These are phyloP conservation scores for Raffaelea albimanens DNA, from an alignment of 2,329 filamentous ascomycete species.

Conservation along the genomic window DNA sequence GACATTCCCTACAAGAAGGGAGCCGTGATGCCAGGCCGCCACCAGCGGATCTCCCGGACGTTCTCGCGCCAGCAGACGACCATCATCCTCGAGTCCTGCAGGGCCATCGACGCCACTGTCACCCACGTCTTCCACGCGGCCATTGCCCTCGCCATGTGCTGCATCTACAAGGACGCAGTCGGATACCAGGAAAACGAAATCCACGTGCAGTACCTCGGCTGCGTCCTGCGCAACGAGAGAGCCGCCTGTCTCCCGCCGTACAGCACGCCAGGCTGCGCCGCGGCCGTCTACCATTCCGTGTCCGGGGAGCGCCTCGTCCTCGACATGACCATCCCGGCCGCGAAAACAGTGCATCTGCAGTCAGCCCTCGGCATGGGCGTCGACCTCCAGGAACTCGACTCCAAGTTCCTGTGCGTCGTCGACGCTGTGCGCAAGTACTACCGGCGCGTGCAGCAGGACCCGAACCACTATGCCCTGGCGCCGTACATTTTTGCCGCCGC, in stretches of 20 bases:
- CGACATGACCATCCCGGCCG: neutral
- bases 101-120: neutral
- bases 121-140: neutral
- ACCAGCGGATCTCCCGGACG: neutral
- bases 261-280: neutral
- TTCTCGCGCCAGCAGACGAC: neutral
- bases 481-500: neutral
- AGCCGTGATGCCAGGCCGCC: neutral
- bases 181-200: neutral
- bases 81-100: neutral
- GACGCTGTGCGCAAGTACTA: neutral
- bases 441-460: neutral
- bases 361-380: neutral
- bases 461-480: neutral
- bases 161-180: neutral
- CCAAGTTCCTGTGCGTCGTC: neutral
- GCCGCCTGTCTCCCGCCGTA: neutral
- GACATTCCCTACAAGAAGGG: too few relatives aligned
- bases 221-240: neutral
- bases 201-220: neutral
- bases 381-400: neutral
- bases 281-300: neutral
- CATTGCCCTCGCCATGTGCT: neutral
- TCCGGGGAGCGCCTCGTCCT: neutral
- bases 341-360: neutral